These are phyloP conservation scores for Kwoniella bestiolae DNA, from an alignment of 768 basidiomycete species.

Conservation along the genomic window DNA sequence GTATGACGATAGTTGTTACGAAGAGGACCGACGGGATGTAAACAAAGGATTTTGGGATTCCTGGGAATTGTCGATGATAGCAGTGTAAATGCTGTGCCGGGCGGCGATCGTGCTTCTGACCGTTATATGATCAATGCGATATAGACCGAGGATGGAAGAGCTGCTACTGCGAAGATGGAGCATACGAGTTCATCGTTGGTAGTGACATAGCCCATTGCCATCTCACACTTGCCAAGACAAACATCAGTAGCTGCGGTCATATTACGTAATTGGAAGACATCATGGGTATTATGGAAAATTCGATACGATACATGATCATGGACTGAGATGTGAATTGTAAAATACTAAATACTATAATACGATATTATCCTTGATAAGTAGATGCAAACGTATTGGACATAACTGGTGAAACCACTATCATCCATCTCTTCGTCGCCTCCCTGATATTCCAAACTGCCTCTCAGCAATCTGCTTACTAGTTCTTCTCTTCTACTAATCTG, in stretches of 20 bases:
- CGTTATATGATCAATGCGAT: too few species aligned
- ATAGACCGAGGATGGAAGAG: too few species aligned
- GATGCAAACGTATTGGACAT: background rate
- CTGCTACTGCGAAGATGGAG: too few species aligned
- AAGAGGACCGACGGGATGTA: background rate
- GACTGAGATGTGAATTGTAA: background rate
- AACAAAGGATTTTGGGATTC: background rate
- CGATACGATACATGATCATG: constrained; percentile 30
- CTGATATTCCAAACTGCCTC: too few species aligned
- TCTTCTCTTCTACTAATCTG: background rate
- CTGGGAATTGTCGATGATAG: too few species aligned
- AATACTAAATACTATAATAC: background rate
- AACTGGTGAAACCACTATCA: too few species aligned
- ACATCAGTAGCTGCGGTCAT: background rate
- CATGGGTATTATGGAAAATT: background rate
- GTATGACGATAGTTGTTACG: background rate
- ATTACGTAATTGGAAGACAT: constrained; percentile 4
- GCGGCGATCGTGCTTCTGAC: too few species aligned
- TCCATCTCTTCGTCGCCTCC: too few species aligned
- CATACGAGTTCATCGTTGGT: too few species aligned
- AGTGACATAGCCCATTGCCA: too few species aligned
- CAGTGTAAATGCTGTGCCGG: too few species aligned
- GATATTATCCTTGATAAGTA: background rate
- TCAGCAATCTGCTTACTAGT: too few species aligned
- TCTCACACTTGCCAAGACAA: background rate